A percentile compares a stretch with the other conserved stretches of the same genome.
These are phyloP conservation scores for Casaregolazyma lundiana DNA, from an alignment of 1,139 yeast genomes.

Conservation along the genomic window DNA sequence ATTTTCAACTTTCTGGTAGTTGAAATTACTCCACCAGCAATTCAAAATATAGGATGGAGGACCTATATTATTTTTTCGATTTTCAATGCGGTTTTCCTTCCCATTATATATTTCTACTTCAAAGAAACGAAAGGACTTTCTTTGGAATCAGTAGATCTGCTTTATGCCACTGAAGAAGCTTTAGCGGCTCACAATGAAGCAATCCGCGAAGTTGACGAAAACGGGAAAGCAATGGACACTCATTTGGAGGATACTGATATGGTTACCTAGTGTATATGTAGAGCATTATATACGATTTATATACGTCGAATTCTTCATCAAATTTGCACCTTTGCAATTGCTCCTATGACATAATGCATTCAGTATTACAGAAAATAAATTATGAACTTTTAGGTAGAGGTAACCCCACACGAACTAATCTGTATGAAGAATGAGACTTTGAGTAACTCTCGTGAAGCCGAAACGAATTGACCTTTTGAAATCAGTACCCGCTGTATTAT, in stretches of 20 bases:
- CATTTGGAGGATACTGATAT: not conserved
- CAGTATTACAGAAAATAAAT: too few relatives aligned
- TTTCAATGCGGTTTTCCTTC: slow-evolving; percentile 49
- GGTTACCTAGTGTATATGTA: too few relatives aligned
- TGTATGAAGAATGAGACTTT: too few relatives aligned
- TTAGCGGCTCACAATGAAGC: slow-evolving; percentile 14
- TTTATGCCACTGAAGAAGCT: slow-evolving; percentile 17
- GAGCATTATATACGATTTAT: too few relatives aligned
- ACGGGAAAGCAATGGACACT: not conserved
- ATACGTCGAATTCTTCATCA: too few relatives aligned
- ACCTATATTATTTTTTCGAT: slow-evolving; percentile 39
- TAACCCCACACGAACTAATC: too few relatives aligned
- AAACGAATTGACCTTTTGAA: too few relatives aligned
- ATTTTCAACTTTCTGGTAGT: slow-evolving; percentile 69
- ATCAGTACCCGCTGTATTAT: too few relatives aligned
- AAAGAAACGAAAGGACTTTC: slow-evolving; percentile 40
- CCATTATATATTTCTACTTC: slow-evolving; percentile 47
- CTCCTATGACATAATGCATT: too few relatives aligned
- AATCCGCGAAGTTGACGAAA: not conserved
- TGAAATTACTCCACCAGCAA: slow-evolving; percentile 47
- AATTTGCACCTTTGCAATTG: too few relatives aligned
- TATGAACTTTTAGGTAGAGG: too few relatives aligned
- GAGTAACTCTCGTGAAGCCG: too few relatives aligned
- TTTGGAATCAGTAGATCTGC: slow-evolving; percentile 45
- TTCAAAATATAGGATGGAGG: slow-evolving; percentile 40